Base-by-base conservation (phyloP, 2,329 filamentous ascomycete species). In the Chaetomium olivaceum region DNA sequence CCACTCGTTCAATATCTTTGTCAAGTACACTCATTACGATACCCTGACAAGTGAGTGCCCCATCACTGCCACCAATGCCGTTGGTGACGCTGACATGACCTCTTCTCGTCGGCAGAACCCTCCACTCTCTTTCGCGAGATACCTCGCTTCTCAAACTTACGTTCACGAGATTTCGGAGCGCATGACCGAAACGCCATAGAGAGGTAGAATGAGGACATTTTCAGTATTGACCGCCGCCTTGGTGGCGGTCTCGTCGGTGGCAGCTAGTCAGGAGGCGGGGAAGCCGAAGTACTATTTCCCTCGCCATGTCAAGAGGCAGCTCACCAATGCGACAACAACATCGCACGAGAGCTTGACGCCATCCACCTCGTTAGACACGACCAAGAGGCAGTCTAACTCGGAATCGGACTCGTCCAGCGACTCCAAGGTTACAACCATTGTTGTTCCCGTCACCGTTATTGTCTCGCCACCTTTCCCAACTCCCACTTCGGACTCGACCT, bases 1-100 rank as follows among this genome's bases (percentile, higher is more conserved):
- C 68, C 71, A 75, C 78, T 85, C 81, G 74, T 85, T 73, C 80
- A 83, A 82, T 66, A 72, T 75, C 72, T 75, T 76, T 80, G 83
- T 86, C 84, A 85, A 84, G 80, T 85, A 84, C 84, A 84, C 79
- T 87, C 85, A 80, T 84, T 86, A 71, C 71, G 72, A 77, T 75
- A 73, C 71, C 75, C 81, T 84, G 82, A 84, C 82, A 81, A 70
- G 79, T 81, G 72, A 77, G 78, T 80, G 29, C 66, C 67, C 39
- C 61, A 58, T 63, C 63, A 59, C 63, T 64, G 36, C 56, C 27
- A 48, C n/a, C 6, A 43, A 65, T 58, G 63, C 60, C 62, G 43
- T 70, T 51, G 39, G 23, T 54, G 63, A 63, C 68, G 69, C 73
- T 75, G 68, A 73, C 71, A 54, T 58, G 33, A 27, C 52, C 21